Base-by-base conservation (phyloP, 306 rosid genomes). In the Ceratonia siliqua region DNA sequence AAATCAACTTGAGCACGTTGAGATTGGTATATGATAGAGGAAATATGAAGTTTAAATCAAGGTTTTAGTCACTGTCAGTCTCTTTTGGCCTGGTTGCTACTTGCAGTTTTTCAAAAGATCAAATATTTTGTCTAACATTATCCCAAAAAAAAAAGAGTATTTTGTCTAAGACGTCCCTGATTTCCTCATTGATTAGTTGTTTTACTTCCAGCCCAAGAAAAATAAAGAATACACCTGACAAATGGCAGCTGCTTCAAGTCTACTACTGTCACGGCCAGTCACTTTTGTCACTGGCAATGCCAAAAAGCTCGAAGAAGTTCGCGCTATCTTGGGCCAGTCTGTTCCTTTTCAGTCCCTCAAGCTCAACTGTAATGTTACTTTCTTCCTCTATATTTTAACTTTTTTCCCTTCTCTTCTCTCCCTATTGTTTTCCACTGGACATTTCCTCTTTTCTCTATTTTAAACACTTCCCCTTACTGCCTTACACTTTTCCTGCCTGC, bases 231-330 rank as follows among this genome's bases (percentile, higher is more conserved):
- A 42, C 32, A 20, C 32, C 32, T 49, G 3, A 56, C 36, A 76
- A 69, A 92, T 90, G 97, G 88, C 89, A 15, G 75, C 53, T 63
- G 86, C 80, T 28, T 79, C 87, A 3, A 87, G 96, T 39, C 76
- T 86, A 72, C 77, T 88, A 5, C 75, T 94, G 53, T 79, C 99
- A 52, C 87, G 88, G 50, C 99, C 99, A 13, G 97, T 94, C 84
- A 94, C 99, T 18, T 92, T 92, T 52, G 99, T 94, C 42, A 94
- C 97, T 20, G 97, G 98, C 54, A 94, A 94, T 85, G 95, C 92
- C 75, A 94, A 94, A 89, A 94, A 94, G 86, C 97, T 94, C 24
- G 98, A 94, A 79, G 98, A 94, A 90, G 99, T 92, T 42, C 99
- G 96, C 1, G 87, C 91, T 75, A 94, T 94, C 38, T 88, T 94